phyloP scores from a whole-genome alignment of 2,329 filamentous ascomycete species.

The Aspergillus udagawae region DNA sequence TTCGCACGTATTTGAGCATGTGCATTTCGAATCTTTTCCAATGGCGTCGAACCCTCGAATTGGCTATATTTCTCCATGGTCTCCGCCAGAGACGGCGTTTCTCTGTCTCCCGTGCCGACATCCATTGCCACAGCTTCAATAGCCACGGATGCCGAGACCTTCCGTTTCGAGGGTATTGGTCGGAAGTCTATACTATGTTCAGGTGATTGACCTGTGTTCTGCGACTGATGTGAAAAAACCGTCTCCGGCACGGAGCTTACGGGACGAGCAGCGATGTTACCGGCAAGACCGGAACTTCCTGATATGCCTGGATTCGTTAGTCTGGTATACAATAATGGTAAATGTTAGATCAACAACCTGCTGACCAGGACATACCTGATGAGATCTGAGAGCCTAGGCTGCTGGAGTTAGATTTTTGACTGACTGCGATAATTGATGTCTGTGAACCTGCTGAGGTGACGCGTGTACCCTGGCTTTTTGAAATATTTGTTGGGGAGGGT shows the following conservation, averaged over 20 bases:
- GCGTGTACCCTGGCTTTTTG: slow-evolving; percentile 2
- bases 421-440: background rate
- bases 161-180: background rate
- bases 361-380: background rate
- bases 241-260: slow-evolving; percentile 4
- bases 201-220: background rate
- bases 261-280: background rate
- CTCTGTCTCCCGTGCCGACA: slow-evolving; percentile 10
- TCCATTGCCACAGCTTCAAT: slow-evolving; percentile 16
- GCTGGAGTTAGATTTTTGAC: background rate
- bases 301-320: background rate
- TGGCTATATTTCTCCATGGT: slow-evolving; percentile 25
- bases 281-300: background rate
- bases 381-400: slow-evolving; percentile 2
- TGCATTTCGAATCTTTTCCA: slow-evolving; percentile 29
- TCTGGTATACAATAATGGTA: background rate
- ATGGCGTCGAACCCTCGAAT: slow-evolving; percentile 24
- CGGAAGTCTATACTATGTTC: background rate
- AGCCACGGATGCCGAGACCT: background rate
- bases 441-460: slow-evolving; percentile 1
- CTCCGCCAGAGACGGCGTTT: slow-evolving; percentile 14
- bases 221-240: background rate
- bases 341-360: background rate
- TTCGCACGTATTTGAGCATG: slow-evolving; percentile 27
- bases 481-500: background rate